Conservation (phyloP, 2,329 filamentous ascomycete species). For the Mycosphaerella arachidis region DNA sequence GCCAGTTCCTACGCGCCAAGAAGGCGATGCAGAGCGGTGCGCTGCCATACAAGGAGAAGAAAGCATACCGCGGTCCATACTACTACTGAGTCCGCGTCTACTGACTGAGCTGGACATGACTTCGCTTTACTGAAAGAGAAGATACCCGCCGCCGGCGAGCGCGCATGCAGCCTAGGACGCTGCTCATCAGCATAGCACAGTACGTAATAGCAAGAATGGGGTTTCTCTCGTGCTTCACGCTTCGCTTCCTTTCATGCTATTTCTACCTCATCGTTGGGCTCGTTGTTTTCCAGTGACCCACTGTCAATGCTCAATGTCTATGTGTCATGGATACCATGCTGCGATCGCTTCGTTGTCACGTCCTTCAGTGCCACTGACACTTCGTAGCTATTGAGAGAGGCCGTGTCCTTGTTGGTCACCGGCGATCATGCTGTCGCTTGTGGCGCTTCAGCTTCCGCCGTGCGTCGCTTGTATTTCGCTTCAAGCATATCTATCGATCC, state of each 20-base stretch:
- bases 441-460: too few species aligned
- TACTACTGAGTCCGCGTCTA: neutral
- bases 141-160: neutral
- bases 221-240: neutral
- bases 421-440: too few species aligned
- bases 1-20: neutral
- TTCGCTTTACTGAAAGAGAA: neutral
- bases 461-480: neutral
- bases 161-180: neutral
- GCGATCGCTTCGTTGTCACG: too few species aligned
- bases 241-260: neutral
- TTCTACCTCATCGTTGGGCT: neutral
- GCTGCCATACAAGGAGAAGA: neutral
- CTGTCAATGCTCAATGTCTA: neutral
- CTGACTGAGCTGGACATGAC: neutral
- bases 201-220: neutral
- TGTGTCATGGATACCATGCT: too few species aligned
- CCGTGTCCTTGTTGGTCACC: neutral
- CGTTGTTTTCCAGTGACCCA: neutral
- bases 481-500: neutral
- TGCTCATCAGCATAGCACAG: neutral
- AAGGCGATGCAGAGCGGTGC: neutral
- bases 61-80: neutral
- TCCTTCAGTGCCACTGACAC: too few species aligned
- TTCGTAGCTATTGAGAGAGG: neutral